Evolutionary conservation across 2,329 filamentous ascomycete genomes (phyloP).

Genomic region (Aspergillus vadensis): DNA sequence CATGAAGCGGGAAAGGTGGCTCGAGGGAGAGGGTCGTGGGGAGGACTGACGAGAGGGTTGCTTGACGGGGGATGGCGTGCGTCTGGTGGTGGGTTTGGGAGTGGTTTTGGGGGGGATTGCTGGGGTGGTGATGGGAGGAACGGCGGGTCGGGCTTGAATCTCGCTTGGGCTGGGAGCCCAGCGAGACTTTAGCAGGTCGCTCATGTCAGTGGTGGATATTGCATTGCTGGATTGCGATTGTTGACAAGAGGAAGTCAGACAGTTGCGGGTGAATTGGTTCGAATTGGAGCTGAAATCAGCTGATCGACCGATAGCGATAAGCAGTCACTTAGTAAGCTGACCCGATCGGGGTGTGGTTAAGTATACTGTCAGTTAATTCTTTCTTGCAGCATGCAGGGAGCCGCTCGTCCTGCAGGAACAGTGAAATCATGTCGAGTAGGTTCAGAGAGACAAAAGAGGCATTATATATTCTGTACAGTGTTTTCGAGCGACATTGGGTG

Average conservation of each 20-base stretch:
- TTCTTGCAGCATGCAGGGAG: too few species aligned
- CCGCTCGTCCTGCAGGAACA: too few species aligned
- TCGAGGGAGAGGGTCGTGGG: conserved; percentile 18
- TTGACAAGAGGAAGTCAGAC: background rate
- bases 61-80: background rate
- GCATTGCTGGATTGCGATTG: background rate
- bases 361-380: too few species aligned
- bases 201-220: background rate
- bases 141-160: background rate
- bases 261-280: too few species aligned
- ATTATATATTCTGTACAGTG: too few species aligned
- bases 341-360: too few species aligned
- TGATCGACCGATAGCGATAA: too few species aligned
- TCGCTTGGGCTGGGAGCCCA: conserved; percentile 24
- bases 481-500: too few species aligned
- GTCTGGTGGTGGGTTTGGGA: background rate
- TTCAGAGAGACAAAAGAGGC: too few species aligned
- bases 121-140: background rate
- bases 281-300: too few species aligned
- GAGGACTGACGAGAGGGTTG: conserved; percentile 8
- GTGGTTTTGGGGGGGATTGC: background rate
- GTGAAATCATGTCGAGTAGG: too few species aligned
- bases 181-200: conserved; percentile 25
- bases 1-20: conserved; percentile 59
- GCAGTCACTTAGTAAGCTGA: too few species aligned